Conservation (phyloP, 352 stramenopile species). For the Detonula confervacea region DNA sequence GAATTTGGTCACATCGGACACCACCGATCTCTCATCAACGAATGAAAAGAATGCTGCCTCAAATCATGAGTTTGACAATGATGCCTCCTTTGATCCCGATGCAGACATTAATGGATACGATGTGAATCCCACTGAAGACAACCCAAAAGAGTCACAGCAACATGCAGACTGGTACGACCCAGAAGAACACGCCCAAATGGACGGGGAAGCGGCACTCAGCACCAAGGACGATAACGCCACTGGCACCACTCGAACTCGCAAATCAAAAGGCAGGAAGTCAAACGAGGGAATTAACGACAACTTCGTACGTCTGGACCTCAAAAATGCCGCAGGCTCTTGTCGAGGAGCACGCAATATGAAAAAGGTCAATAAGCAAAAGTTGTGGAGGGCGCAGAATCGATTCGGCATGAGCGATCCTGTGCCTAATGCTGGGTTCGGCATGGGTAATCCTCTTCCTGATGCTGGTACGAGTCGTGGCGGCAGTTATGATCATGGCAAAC, state of each 20-base stretch:
- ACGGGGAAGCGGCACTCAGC: conserved; percentile 12
- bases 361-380: conserved; percentile 57
- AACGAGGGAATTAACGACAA: conserved; percentile 71
- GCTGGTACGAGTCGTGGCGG: no score
- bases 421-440: conserved; percentile 6
- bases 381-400: conserved; percentile 48
- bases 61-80: neutral
- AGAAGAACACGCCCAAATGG: conserved; percentile 39
- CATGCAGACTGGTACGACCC: conserved; percentile 52
- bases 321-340: conserved; percentile 76
- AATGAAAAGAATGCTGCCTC: neutral
- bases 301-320: conserved; percentile 82
- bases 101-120: neutral
- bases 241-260: conserved; percentile 5
- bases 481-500: neutral
- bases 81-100: neutral
- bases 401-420: conserved; percentile 52
- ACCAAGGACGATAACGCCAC: neutral
- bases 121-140: neutral
- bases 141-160: conserved; percentile 2
- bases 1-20: no score
- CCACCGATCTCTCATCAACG: no score
- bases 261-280: conserved; percentile 5
- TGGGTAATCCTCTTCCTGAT: no score
- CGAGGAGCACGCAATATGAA: conserved; percentile 69